These are phyloP conservation scores for Anisodus acutangulus DNA, from an alignment of 257 asterid genomes.

Conservation along the genomic window DNA sequence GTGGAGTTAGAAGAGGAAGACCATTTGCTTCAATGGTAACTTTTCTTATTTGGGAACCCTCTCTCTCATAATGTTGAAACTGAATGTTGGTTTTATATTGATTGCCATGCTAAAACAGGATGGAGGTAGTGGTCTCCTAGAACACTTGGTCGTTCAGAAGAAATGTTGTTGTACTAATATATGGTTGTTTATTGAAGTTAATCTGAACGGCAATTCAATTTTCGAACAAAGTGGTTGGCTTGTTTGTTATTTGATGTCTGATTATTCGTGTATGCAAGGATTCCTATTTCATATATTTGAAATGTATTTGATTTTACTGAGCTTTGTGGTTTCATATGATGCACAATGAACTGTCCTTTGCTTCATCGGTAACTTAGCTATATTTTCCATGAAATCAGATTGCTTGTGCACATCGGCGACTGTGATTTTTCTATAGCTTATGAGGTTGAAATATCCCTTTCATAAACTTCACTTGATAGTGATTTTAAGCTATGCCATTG, in stretches of 20 bases:
- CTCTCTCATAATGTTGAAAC: slow-evolving; percentile 27
- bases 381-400: neutral
- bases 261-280: slow-evolving; percentile 28
- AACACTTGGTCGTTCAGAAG: slow-evolving; percentile 17
- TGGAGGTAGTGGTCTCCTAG: slow-evolving; percentile 30
- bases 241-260: slow-evolving; percentile 20
- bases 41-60: slow-evolving; percentile 25
- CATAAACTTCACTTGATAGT: slow-evolving; percentile 1
- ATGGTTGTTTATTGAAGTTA: slow-evolving; percentile 25
- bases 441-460: neutral
- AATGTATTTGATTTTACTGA: slow-evolving; percentile 17
- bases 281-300: neutral
- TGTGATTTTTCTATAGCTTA: slow-evolving; percentile 20
- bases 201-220: neutral
- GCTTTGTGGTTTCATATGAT: slow-evolving; percentile 16
- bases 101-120: slow-evolving; percentile 28
- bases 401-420: neutral
- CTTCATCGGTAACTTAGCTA: neutral
- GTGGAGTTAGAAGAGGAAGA: slow-evolving; percentile 19
- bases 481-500: neutral
- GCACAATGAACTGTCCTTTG: neutral
- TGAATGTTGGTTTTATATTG: slow-evolving; percentile 18
- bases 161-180: slow-evolving; percentile 27
- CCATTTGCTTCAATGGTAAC: slow-evolving; percentile 30
- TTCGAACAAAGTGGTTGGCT: neutral